Percentiles rank a stretch among this genome's conserved stretches.
These are phyloP conservation scores for Vigna trinervia DNA, from an alignment of 306 rosid species.

Conservation along the genomic window DNA sequence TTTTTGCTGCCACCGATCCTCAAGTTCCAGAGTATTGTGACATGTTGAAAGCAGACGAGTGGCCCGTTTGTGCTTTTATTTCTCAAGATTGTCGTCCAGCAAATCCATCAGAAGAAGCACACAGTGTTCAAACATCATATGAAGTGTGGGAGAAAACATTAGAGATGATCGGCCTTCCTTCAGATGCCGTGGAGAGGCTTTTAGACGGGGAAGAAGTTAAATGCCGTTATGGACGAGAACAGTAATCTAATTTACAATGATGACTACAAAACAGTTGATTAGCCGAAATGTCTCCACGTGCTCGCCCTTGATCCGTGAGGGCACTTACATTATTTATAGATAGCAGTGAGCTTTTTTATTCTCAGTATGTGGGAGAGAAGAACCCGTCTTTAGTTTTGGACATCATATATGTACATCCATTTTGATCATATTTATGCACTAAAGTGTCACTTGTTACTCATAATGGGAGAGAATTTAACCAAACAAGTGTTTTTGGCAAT, in stretches of 20 bases:
- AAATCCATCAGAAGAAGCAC: conserved; percentile 95
- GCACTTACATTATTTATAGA: conserved; percentile 25
- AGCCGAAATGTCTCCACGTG: conserved; percentile 1
- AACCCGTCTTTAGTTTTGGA: not conserved
- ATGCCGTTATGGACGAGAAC: conserved; percentile 65
- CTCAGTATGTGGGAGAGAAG: conserved; percentile 10
- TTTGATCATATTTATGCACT: conserved; percentile 26
- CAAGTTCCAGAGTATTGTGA: conserved; percentile 91
- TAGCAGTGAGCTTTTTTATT: conserved; percentile 29
- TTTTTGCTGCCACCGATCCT: conserved; percentile 96
- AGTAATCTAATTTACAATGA: conserved; percentile 41
- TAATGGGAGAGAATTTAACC: conserved; percentile 24
- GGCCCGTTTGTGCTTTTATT: conserved; percentile 90
- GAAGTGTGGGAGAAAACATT: conserved; percentile 93
- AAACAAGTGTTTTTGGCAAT: conserved; percentile 6
- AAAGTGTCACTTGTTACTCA: conserved; percentile 1
- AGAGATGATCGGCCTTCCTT: conserved; percentile 84
- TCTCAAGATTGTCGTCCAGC: conserved; percentile 90
- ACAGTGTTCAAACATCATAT: conserved; percentile 61
- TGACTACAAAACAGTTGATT: conserved; percentile 11
- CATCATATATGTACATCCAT: conserved; percentile 23
- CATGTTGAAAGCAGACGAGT: conserved; percentile 79
- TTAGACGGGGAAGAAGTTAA: conserved; percentile 74
- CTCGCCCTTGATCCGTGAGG: conserved; percentile 25
- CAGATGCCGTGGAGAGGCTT: conserved; percentile 79